Base-by-base conservation (phyloP, 2,329 filamentous ascomycete species). In the Escovopsis sp. region DNA sequence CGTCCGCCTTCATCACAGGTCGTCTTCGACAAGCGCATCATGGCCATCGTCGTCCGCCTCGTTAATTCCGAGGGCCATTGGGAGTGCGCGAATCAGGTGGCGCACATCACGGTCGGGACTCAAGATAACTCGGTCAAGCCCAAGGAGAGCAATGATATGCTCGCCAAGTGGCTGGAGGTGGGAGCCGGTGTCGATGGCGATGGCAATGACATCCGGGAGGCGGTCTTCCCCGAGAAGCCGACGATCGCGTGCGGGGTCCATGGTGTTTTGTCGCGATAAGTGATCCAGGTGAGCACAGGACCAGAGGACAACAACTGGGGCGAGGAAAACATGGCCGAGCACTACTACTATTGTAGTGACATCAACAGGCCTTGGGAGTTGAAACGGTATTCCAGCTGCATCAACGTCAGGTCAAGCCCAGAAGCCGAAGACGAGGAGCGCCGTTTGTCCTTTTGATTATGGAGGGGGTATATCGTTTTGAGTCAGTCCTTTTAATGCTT, bases 71-170 rank as follows among this genome's bases (percentile, higher is more conserved):
- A 60, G 47, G 63, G 58, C 36, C 64, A 65, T 38, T 85, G 80
- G 77, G 68, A 77, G 43, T 89, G 80, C 47, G 73, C 75, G 36
- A 98, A 98, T 56, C 63, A 70, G 12, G 70, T 93, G 30, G 78
- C 88, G 10, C 91, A 98, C 58, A 76, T 98, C 46, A 98, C 91
- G 0, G 70, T 96, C 7, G 91, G 91, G 18, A 98, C 91, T 1
- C 75, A 78, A 9, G 73, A 79, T 49, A 62, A 69, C 38, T 61
- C 69, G 7, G 76, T 96, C 54, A 96, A 95, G 66, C 89, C 91
- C 0, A 88, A 84, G 62, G 89, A 98, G 67, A 94, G 88, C 64
- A 98, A 98, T 56, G 80, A 85, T 45, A 53, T 98, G 55, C 61
- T 98, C 45, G 70, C 70, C 48, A 68, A 69, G 46, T 96, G 89